Conservation (phyloP, 2,329 filamentous ascomycete species). For the Cladosporium colombiae region DNA sequence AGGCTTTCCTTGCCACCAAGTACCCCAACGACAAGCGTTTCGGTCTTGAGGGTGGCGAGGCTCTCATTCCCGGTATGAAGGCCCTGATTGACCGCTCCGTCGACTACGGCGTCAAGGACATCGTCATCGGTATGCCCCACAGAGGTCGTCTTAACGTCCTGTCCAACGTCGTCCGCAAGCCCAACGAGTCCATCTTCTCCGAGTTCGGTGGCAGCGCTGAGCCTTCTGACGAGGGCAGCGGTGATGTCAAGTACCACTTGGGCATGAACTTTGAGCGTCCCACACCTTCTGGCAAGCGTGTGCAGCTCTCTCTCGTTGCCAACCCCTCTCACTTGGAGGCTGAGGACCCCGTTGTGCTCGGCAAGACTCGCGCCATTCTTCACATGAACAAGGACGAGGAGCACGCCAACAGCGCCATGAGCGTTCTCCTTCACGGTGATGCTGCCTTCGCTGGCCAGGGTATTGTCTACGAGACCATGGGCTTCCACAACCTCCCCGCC, state of each 20-base stretch:
- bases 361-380: constrained; percentile 96
- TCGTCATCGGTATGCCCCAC: constrained; percentile 99
- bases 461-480: constrained; percentile 97
- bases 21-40: constrained; percentile 99
- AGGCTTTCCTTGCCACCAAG: constrained; percentile 91
- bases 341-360: constrained; percentile 95
- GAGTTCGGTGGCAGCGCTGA: constrained; percentile 90
- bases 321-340: constrained; percentile 98
- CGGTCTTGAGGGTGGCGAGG: constrained; percentile 95
- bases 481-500: constrained; percentile 91
- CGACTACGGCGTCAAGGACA: constrained; percentile 97
- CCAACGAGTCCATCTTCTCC: constrained; percentile 99
- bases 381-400: constrained; percentile 98
- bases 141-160: constrained; percentile 97
- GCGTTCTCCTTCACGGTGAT: constrained; percentile 93
- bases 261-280: constrained; percentile 99
- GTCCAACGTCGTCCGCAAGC: constrained; percentile 97
- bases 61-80: constrained; percentile 98
- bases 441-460: constrained; percentile 96
- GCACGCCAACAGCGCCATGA: constrained; percentile 86
- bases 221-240: constrained; percentile 91
- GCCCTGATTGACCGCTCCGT: constrained; percentile 97
- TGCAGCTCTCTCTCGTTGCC: constrained; percentile 97
- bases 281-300: constrained; percentile 95
- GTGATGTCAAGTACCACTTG: constrained; percentile 98